These are phyloP conservation scores for Euphorbia tirucalli DNA, from an alignment of 345 rosid genomes.

Conservation along the genomic window DNA sequence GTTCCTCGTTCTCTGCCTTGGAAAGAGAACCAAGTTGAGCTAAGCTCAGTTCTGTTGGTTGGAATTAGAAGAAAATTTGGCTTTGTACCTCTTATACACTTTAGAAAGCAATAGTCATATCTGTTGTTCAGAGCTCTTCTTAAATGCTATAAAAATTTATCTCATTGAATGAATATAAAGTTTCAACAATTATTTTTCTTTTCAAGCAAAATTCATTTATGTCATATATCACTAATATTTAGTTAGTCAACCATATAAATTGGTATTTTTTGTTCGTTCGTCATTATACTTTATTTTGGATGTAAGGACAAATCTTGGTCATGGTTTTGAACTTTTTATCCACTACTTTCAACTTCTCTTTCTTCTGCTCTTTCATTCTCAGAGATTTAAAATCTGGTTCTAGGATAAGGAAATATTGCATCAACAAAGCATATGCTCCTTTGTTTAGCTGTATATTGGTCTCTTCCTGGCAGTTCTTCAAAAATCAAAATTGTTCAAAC, in stretches of 20 bases:
- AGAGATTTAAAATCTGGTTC: background rate
- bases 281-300: background rate
- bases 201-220: background rate
- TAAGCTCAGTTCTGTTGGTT: background rate
- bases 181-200: no score
- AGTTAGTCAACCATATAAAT: background rate
- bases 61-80: conserved; percentile 1
- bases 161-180: no score
- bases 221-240: background rate
- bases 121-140: no score
- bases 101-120: background rate
- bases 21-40: background rate
- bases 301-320: no score
- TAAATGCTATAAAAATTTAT: no score
- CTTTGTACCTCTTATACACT: background rate
- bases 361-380: background rate
- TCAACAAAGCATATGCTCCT: background rate
- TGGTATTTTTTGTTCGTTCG: background rate
- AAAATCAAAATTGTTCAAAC: background rate
- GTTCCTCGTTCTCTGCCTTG: background rate
- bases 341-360: background rate
- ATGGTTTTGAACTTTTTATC: background rate
- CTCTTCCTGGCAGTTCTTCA: background rate
- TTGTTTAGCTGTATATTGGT: background rate
- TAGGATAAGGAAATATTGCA: background rate